Evolutionary conservation across 495 filamentous ascomycete species (phyloP).

Genomic region (Clavariopsis aquatica): DNA sequence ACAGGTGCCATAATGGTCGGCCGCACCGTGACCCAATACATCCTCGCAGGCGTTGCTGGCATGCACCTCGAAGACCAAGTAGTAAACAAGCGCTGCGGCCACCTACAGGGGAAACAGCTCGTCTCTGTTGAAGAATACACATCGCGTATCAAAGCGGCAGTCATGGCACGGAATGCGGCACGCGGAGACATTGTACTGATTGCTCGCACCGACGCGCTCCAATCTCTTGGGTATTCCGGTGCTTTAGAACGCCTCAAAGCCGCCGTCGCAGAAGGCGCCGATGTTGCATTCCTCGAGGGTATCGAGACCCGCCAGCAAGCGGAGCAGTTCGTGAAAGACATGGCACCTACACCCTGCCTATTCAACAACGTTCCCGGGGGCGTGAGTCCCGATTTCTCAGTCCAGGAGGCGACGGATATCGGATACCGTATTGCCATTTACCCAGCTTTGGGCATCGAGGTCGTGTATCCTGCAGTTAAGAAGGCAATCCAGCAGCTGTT

Average conservation of each 20-base stretch:
- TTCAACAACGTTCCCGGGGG: slow-evolving; percentile 68
- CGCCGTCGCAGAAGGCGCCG: slow-evolving; percentile 59
- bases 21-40: slow-evolving; percentile 65
- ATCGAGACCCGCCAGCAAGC: slow-evolving; percentile 59
- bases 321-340: slow-evolving; percentile 53
- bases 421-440: slow-evolving; percentile 65
- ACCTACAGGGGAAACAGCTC: slow-evolving; percentile 57
- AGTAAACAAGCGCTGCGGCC: slow-evolving; percentile 56
- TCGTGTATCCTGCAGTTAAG: slow-evolving; percentile 37
- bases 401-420: slow-evolving; percentile 58
- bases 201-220: slow-evolving; percentile 68
- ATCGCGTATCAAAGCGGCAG: slow-evolving; percentile 53
- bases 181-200: slow-evolving; percentile 66
- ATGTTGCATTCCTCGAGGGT: slow-evolving; percentile 67
- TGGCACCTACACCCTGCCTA: slow-evolving; percentile 60
- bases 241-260: slow-evolving; percentile 58
- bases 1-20: slow-evolving; percentile 56
- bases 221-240: slow-evolving; percentile 63
- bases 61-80: slow-evolving; percentile 75
- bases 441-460: slow-evolving; percentile 37
- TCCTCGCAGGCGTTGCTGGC: slow-evolving; percentile 66
- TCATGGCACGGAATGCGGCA: slow-evolving; percentile 50
- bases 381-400: slow-evolving; percentile 58
- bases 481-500: slow-evolving; percentile 34
- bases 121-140: slow-evolving; percentile 56